Conservation (phyloP, 352 stramenopile genomes). For the Globisporangium spiculum region DNA sequence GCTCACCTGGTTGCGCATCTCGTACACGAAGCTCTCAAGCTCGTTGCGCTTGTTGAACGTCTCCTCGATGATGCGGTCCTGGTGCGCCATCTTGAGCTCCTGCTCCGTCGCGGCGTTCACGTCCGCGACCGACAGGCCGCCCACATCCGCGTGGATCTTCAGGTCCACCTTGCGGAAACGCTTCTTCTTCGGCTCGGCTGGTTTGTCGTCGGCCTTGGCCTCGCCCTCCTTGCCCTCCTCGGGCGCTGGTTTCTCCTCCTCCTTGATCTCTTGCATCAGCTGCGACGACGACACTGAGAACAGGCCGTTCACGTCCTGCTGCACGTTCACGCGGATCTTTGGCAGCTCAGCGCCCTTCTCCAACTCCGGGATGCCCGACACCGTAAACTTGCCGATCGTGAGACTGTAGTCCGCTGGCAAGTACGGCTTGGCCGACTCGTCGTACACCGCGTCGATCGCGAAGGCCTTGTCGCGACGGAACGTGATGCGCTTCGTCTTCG, state of each 20-base stretch:
- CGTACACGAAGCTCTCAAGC: constrained; percentile 99
- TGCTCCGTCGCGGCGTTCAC: constrained; percentile 76
- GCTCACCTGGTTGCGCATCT: constrained; percentile 96
- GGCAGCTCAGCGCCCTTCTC: constrained; percentile 75
- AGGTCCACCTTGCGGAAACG: constrained; percentile 92
- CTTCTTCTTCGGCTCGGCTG: constrained; percentile 91
- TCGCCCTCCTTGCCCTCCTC: constrained; percentile 66
- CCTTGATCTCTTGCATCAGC: constrained; percentile 96
- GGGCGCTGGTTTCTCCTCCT: constrained; percentile 70
- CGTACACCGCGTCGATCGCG: constrained; percentile 89
- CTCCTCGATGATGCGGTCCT: constrained; percentile 95
- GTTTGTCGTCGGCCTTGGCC: constrained; percentile 72
- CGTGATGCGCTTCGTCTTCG: constrained; percentile 96
- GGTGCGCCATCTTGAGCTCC: constrained; percentile 94
- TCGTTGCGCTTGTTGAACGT: constrained; percentile 99
- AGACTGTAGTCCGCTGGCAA: constrained; percentile 70
- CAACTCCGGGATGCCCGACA: constrained; percentile 83
- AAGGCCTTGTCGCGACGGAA: constrained; percentile 93
- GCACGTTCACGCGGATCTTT: constrained; percentile 97
- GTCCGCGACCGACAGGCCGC: constrained; percentile 54
- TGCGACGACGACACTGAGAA: constrained; percentile 95
- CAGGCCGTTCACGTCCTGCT: constrained; percentile 96
- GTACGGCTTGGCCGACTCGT: constrained; percentile 67
- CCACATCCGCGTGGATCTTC: constrained; percentile 61
- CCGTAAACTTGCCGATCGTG: constrained; percentile 91